A percentile compares a stretch with the other conserved stretches of the same genome.
These are phyloP conservation scores for Piedraia hortae DNA, from an alignment of 2,329 filamentous ascomycete genomes.

Conservation along the genomic window DNA sequence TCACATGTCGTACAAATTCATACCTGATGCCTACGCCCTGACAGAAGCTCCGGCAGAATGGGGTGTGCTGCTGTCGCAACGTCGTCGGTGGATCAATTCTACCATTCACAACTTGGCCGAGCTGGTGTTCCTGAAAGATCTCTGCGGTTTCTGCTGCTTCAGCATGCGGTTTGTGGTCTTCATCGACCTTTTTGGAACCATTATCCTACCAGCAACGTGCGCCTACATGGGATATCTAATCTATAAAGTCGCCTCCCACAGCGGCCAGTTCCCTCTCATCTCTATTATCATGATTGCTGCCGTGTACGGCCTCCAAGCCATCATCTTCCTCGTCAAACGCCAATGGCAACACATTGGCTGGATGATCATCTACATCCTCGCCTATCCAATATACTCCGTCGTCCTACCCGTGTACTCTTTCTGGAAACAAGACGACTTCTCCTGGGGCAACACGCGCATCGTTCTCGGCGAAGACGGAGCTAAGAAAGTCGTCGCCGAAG, in stretches of 20 bases:
- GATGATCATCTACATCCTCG: conserved; percentile 98
- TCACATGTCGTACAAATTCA: conserved; percentile 82
- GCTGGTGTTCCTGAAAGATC: conserved; percentile 52
- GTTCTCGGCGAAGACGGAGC: conserved; percentile 82
- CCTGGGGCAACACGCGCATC: conserved; percentile 94
- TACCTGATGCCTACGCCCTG: conserved; percentile 72
- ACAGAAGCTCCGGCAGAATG: conserved; percentile 87
- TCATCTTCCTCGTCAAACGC: conserved; percentile 89
- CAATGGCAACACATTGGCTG: conserved; percentile 97
- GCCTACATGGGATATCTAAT: conserved; percentile 71
- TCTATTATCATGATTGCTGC: conserved; percentile 71
- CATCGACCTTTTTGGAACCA: conserved; percentile 73
- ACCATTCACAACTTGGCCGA: conserved; percentile 92
- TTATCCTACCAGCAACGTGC: conserved; percentile 73
- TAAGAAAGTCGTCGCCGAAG: conserved; percentile 67
- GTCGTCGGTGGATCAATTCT: conserved; percentile 98
- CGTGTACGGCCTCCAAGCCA: conserved; percentile 81
- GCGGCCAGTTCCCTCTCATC: conserved; percentile 56
- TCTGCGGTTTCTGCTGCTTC: conserved; percentile 98
- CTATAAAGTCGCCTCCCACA: conserved; percentile 41
- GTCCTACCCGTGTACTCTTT: conserved; percentile 86
- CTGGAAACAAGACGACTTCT: conserved; percentile 99
- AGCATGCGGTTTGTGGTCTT: conserved; percentile 94
- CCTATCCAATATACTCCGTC: conserved; percentile 82
- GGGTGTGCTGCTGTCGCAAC: conserved; percentile 84